Conservation (phyloP, 768 basidiomycete genomes). For the Suillus ampliporus region DNA sequence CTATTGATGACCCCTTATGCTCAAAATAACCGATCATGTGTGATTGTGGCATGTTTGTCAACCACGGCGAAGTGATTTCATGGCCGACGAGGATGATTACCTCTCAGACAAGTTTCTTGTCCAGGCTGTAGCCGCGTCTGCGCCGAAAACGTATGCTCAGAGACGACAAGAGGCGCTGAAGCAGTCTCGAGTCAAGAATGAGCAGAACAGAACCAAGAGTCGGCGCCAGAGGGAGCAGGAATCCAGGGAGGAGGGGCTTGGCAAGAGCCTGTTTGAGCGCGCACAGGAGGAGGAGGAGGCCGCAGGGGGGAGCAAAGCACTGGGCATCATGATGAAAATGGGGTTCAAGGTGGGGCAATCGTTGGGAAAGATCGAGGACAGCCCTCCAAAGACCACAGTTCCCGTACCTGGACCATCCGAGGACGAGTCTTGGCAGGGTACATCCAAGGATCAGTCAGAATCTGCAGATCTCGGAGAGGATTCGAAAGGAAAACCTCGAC, state of each 20-base stretch:
- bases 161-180: constrained; percentile 69
- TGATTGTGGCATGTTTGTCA: constrained; percentile 27
- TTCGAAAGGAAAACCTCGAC: constrained; percentile 31
- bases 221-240: constrained; percentile 72
- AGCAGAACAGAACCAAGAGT: constrained; percentile 67
- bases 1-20: constrained; percentile 29
- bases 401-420: constrained; percentile 11
- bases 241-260: constrained; percentile 76
- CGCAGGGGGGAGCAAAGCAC: constrained; percentile 66
- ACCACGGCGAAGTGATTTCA: constrained; percentile 30
- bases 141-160: constrained; percentile 70
- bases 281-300: constrained; percentile 64
- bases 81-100: constrained; percentile 87
- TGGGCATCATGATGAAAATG: constrained; percentile 94
- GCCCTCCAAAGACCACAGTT: constrained; percentile 13
- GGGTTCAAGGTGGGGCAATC: constrained; percentile 87
- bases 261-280: constrained; percentile 80
- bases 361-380: constrained; percentile 53
- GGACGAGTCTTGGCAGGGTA: constrained; percentile 5
- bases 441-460: constrained; percentile 6
- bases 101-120: constrained; percentile 86
- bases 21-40: constrained; percentile 3
- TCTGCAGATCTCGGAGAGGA: constrained; percentile 8
- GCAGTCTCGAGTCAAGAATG: constrained; percentile 65
- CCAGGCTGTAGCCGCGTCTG: constrained; percentile 38